phyloP scores from a whole-genome alignment of 306 rosid species.

The Begonia peltatifolia region DNA sequence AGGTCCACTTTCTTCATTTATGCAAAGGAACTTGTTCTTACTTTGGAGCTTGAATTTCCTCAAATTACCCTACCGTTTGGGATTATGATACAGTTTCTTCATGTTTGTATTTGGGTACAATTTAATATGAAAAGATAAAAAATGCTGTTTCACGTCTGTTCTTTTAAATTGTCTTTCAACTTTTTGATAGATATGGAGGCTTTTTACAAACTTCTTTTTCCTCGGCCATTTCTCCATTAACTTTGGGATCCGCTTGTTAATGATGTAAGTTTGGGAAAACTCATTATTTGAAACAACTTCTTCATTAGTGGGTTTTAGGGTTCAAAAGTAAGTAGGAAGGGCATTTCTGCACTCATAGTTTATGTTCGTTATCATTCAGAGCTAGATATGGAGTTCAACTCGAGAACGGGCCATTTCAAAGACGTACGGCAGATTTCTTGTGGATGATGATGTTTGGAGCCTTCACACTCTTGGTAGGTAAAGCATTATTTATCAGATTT shows the following conservation, averaged over 20 bases:
- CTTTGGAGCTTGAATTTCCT: too few species aligned
- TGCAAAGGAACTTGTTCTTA: too few species aligned
- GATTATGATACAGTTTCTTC: too few species aligned
- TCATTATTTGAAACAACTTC: not conserved
- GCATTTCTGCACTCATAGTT: conserved; percentile 2
- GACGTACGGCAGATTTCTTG: conserved; percentile 84
- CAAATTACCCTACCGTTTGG: too few species aligned
- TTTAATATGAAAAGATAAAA: too few species aligned
- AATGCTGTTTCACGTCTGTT: not conserved
- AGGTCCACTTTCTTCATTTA: too few species aligned
- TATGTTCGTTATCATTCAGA: conserved; percentile 28
- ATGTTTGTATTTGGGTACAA: too few species aligned
- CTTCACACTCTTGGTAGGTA: conserved; percentile 48
- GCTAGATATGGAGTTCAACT: conserved; percentile 94
- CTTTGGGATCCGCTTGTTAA: conserved; percentile 78
- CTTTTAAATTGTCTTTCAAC: not conserved
- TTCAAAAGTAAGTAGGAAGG: not conserved
- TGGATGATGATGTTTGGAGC: conserved; percentile 97
- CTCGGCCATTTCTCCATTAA: conserved; percentile 78
- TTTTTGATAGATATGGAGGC: conserved; percentile 77
- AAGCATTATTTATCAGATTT: not conserved
- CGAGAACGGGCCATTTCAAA: conserved; percentile 79
- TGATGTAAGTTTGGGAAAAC: conserved; percentile 54
- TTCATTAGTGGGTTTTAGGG: not conserved
- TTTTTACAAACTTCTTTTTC: conserved; percentile 75